Evolutionary conservation across 768 basidiomycete species (phyloP).

Genomic region (Lyophyllum semitale): DNA sequence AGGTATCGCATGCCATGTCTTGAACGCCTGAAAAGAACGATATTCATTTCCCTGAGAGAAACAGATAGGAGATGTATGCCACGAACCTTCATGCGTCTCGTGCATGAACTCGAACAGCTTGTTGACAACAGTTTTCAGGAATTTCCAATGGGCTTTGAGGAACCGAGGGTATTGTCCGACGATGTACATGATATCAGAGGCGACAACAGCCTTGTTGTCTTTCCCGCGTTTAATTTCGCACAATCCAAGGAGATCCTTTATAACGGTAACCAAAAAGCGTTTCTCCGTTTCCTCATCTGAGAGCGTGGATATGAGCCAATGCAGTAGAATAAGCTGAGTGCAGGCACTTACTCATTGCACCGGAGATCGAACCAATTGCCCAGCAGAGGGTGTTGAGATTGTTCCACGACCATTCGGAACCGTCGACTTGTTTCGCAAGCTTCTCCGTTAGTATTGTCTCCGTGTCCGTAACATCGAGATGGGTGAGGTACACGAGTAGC

Average conservation of each 20-base stretch:
- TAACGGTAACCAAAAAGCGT: slow-evolving; percentile 97
- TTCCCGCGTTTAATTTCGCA: slow-evolving; percentile 99
- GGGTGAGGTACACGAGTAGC: slow-evolving; percentile 95
- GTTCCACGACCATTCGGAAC: slow-evolving; percentile 99
- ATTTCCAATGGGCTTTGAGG: slow-evolving; percentile 99
- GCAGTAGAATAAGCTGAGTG: neutral
- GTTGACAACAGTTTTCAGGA: slow-evolving; percentile 99
- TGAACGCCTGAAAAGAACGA: slow-evolving; percentile 72
- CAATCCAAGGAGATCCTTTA: slow-evolving; percentile 96
- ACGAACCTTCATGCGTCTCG: slow-evolving; percentile 93
- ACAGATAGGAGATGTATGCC: neutral
- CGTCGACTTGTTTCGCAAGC: slow-evolving; percentile 94
- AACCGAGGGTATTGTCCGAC: slow-evolving; percentile 99
- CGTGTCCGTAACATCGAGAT: slow-evolving; percentile 94
- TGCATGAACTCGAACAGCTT: slow-evolving; percentile 99
- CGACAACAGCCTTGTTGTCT: slow-evolving; percentile 99
- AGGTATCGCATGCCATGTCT: slow-evolving; percentile 99
- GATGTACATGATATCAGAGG: slow-evolving; percentile 97
- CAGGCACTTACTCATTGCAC: slow-evolving; percentile 89
- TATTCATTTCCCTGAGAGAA: neutral
- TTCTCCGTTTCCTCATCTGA: slow-evolving; percentile 98
- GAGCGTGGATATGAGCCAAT: neutral
- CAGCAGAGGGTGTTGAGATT: slow-evolving; percentile 98
- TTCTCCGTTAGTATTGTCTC: slow-evolving; percentile 98
- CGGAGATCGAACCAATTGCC: slow-evolving; percentile 99